Conservation (phyloP, 164 flowering plant species). For the Umbellularia californica region DNA sequence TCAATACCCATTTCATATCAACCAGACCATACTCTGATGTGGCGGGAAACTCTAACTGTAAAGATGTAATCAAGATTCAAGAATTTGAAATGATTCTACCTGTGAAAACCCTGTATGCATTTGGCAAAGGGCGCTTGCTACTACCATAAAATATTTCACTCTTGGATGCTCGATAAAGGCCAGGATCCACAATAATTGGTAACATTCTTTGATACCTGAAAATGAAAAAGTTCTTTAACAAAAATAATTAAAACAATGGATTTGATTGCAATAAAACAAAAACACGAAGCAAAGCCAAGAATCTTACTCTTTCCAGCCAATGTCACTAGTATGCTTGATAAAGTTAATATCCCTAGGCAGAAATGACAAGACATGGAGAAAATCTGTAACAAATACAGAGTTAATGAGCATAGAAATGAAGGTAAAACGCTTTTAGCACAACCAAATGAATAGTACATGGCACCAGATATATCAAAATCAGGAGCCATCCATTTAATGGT, state of each 20-base stretch:
- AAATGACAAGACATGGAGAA: slow-evolving; percentile 33
- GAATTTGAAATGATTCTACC: slow-evolving; percentile 10
- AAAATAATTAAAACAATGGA: background rate
- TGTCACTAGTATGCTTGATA: slow-evolving; percentile 25
- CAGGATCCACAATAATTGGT: slow-evolving; percentile 28
- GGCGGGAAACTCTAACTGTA: background rate
- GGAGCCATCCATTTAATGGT: too few species aligned
- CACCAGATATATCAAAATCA: background rate
- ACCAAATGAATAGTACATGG: background rate
- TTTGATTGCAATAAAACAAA: background rate
- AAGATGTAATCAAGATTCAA: background rate
- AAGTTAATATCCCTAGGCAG: slow-evolving; percentile 28
- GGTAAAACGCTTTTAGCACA: background rate
- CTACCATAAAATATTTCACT: slow-evolving; percentile 15
- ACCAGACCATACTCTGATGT: background rate
- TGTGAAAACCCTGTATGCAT: slow-evolving; percentile 25
- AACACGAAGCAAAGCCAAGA: background rate
- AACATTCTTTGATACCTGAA: slow-evolving; percentile 23
- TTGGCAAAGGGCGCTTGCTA: slow-evolving; percentile 16
- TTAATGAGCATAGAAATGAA: background rate
- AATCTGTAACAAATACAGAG: slow-evolving; percentile 18
- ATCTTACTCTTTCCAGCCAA: slow-evolving; percentile 29
- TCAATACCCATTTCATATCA: too few species aligned
- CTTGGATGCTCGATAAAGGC: slow-evolving; percentile 23
- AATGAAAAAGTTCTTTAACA: background rate